Base-by-base conservation (phyloP, 192 early-diverging fungal genomes). In the Funneliformis mosseae region DNA sequence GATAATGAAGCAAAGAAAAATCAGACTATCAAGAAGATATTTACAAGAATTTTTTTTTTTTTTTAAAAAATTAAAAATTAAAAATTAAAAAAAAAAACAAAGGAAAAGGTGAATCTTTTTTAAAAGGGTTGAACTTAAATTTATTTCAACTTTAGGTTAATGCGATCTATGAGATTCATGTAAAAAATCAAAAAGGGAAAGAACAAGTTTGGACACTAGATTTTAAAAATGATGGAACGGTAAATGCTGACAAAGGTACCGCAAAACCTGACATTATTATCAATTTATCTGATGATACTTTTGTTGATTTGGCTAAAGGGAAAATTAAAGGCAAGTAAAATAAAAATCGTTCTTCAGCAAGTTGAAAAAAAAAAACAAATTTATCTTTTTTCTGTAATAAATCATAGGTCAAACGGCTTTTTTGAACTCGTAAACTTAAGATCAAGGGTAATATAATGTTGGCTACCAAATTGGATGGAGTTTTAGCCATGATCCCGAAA, bases 401-500 rank as follows among this genome's bases (percentile, higher is more conserved):
- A 69, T 50, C 11, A 28, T 80, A 87, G 85, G 93, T 27, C 97
- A 98, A 91, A 94, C 95, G 84, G 91, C 95, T 45, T 98, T 95
- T 84, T 95, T 96, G 94, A n/a, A 82, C 87, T 55, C 95, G 97
- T 66, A 98, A 98, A 87, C 89, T 95, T 82, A 98, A 97, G 87
- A 84, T 90, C 61, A 93, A 92, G 85, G 93, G 92, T 79, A 89
- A 92, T 74, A 87, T 93, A 80, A 92, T 91, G 89, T 82, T 94
- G 76, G 92, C 92, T 48, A 91, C 91, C 74, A 93, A 93, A 83
- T 87, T 94, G 14, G 90, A 93, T 82, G 76, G 83, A 39, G 89
- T 94, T 46, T 88, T 94, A 72, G 91, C 92, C 83, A 81, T 84
- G 75, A 82, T 85, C 76, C 73, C 89, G 9, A 86, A 86, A 76